A percentile compares a stretch with the other conserved stretches of the same genome.
Conservation (phyloP, 2,329 filamentous ascomycete genomes). For the Rutstroemia sp. region DNA sequence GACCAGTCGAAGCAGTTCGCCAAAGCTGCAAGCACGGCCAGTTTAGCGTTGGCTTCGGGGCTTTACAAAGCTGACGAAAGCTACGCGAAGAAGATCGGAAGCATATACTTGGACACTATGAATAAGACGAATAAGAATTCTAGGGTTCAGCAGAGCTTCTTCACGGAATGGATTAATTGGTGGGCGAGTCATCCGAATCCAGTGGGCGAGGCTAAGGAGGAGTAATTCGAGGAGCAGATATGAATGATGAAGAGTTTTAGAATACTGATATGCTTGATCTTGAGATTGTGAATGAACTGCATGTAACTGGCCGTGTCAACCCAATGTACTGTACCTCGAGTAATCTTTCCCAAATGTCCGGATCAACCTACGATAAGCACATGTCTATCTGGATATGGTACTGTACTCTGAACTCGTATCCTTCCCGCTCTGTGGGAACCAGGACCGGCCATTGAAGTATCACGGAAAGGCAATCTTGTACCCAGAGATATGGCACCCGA, state of each 20-base stretch:
- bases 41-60: conserved; percentile 57
- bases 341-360: too few species aligned
- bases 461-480: too few species aligned
- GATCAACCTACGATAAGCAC: too few species aligned
- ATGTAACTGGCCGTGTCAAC: too few species aligned
- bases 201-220: neutral
- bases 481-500: too few species aligned
- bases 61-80: conserved; percentile 48
- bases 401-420: too few species aligned
- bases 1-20: conserved; percentile 63
- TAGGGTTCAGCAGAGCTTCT: conserved; percentile 58
- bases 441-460: too few species aligned
- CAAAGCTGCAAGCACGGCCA: conserved; percentile 66
- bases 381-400: too few species aligned
- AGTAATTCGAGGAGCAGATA: neutral
- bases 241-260: neutral
- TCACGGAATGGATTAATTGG: conserved; percentile 71
- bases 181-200: conserved; percentile 41
- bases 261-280: neutral
- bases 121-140: conserved; percentile 50
- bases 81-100: conserved; percentile 47
- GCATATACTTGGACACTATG: conserved; percentile 58
- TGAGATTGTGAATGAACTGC: neutral
- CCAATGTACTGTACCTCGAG: too few species aligned
- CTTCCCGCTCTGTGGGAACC: too few species aligned